Conservation (phyloP, 2,329 filamentous ascomycete species). For the Penicillium sp. region DNA sequence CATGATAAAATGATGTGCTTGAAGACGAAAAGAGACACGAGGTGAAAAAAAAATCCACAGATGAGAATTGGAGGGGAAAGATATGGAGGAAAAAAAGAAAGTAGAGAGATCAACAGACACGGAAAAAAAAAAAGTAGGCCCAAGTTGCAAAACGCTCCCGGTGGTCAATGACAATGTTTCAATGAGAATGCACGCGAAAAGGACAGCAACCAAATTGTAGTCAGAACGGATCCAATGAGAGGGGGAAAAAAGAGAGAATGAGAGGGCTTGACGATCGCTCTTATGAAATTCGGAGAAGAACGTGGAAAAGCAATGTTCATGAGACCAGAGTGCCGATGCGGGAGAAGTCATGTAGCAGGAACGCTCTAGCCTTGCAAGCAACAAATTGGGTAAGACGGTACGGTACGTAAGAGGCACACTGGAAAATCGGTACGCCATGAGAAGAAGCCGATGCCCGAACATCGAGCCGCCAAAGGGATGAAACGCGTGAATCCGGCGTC, state of each 20-base stretch:
- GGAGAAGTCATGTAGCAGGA: not conserved
- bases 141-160: constrained; percentile 23
- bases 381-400: not conserved
- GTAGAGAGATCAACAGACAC: not conserved
- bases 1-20: constrained; percentile 27
- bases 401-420: no score
- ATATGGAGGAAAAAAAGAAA: constrained; percentile 23
- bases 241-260: constrained; percentile 2
- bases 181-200: constrained; percentile 22
- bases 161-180: constrained; percentile 26
- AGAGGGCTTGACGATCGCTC: constrained; percentile 6
- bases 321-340: constrained; percentile 14
- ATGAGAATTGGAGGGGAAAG: constrained; percentile 5
- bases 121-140: constrained; percentile 15
- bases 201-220: constrained; percentile 7
- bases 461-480: no score
- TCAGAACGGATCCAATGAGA: not conserved
- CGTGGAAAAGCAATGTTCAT: constrained; percentile 14
- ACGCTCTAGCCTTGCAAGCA: constrained; percentile 2
- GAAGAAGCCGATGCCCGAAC: no score
- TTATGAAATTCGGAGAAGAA: constrained; percentile 4
- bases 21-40: constrained; percentile 3
- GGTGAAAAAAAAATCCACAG: constrained; percentile 9
- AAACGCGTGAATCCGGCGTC: no score
- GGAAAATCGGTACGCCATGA: no score